Conservation (phyloP, 257 asterid genomes). For the Fraxinus anomala region DNA sequence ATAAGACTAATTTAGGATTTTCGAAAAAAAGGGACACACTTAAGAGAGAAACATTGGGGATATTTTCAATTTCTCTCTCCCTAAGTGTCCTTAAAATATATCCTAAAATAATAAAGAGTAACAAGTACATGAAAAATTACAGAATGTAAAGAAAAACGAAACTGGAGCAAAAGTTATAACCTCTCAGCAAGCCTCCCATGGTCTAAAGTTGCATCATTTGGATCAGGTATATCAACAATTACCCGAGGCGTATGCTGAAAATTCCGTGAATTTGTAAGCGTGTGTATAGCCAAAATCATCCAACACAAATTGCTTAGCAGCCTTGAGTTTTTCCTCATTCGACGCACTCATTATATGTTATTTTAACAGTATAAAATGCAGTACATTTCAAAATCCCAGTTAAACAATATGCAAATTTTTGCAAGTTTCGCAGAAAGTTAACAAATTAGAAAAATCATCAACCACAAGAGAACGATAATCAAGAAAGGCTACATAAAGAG, state of each 20-base stretch:
- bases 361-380: background rate
- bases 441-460: background rate
- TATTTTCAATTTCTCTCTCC: background rate
- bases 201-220: constrained; percentile 81
- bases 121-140: background rate
- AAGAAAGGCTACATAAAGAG: background rate
- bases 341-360: background rate
- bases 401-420: background rate
- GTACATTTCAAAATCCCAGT: background rate
- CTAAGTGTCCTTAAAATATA: background rate
- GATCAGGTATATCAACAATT: constrained; percentile 72
- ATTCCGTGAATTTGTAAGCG: constrained; percentile 36
- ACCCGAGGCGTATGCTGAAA: constrained; percentile 95
- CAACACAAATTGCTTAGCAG: background rate
- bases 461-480: background rate
- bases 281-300: constrained; percentile 18
- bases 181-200: constrained; percentile 84
- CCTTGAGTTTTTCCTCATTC: too few relatives aligned
- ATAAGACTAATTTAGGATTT: too few relatives aligned
- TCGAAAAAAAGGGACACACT: too few relatives aligned
- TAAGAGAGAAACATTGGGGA: background rate
- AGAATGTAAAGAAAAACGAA: background rate
- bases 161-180: constrained; percentile 42
- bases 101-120: too few relatives aligned
- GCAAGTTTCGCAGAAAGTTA: too few relatives aligned